Percentiles rank a stretch among this genome's conserved stretches.
Evolutionary conservation across 1,284 basidiomycete genomes (phyloP).

Genomic region (Cystobasidium sp.): DNA sequence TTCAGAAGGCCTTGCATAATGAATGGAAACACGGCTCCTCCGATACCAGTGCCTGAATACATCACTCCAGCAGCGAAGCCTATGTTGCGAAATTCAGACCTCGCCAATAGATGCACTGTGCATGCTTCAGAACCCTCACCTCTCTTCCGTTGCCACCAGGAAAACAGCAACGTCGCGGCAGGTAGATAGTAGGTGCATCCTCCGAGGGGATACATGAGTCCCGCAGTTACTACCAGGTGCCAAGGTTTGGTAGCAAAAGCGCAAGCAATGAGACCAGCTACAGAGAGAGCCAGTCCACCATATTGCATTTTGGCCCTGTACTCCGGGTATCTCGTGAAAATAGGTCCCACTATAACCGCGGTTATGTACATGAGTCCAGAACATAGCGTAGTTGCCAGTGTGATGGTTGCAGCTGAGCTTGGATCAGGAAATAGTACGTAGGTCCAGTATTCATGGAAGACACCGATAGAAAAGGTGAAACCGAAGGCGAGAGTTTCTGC

Average conservation of each 20-base stretch:
- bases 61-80: slow-evolving; percentile 57
- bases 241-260: slow-evolving; percentile 57
- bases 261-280: slow-evolving; percentile 50
- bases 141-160: slow-evolving; percentile 56
- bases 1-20: slow-evolving; percentile 55
- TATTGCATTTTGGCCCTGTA: slow-evolving; percentile 51
- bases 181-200: slow-evolving; percentile 56
- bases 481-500: slow-evolving; percentile 57
- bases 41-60: slow-evolving; percentile 57
- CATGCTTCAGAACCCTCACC: slow-evolving; percentile 44
- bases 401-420: slow-evolving; percentile 54
- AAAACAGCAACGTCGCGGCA: slow-evolving; percentile 57
- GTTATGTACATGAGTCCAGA: slow-evolving; percentile 57
- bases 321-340: slow-evolving; percentile 53
- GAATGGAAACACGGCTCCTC: slow-evolving; percentile 57
- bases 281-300: slow-evolving; percentile 51
- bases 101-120: neutral
- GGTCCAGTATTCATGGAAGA: slow-evolving; percentile 57
- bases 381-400: slow-evolving; percentile 56
- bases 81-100: neutral
- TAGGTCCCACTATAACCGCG: slow-evolving; percentile 53
- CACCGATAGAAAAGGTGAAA: slow-evolving; percentile 56
- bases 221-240: slow-evolving; percentile 57
- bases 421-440: slow-evolving; percentile 54
- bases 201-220: slow-evolving; percentile 56